Percentiles rank a stretch among this genome's conserved stretches.
phyloP scores from a whole-genome alignment of 352 stramenopile species.

The Globisporangium paroecandrum region DNA sequence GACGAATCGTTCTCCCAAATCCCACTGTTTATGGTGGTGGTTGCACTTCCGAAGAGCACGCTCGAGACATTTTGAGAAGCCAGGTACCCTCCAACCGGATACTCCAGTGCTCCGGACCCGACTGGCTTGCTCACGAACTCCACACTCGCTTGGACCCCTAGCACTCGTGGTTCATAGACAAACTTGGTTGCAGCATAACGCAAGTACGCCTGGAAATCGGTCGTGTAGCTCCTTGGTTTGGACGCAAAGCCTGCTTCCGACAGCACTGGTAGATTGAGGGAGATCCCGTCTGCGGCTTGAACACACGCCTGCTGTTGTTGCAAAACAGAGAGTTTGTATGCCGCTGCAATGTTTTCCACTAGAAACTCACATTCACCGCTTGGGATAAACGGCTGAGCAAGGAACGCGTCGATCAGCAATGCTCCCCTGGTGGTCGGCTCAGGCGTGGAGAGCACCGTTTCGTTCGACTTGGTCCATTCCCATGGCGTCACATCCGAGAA shows the following conservation, averaged over 20 bases:
- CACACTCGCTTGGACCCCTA: conserved; percentile 17
- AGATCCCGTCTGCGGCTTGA: conserved; percentile 14
- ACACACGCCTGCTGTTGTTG: conserved; percentile 26
- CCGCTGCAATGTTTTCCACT: conserved; percentile 22
- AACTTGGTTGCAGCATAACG: conserved; percentile 55
- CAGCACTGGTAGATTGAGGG: conserved; percentile 37
- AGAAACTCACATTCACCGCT: conserved; percentile 25
- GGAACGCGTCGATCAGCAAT: conserved; percentile 47
- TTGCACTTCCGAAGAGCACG: conserved; percentile 8
- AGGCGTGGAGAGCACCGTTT: conserved; percentile 8
- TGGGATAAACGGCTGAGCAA: conserved; percentile 41
- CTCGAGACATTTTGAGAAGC: conserved; percentile 1
- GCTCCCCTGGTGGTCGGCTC: conserved; percentile 25
- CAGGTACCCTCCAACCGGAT: conserved; percentile 27
- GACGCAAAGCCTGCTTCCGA: conserved; percentile 20
- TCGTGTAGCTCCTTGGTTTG: conserved; percentile 25
- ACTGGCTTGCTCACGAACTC: conserved; percentile 2
- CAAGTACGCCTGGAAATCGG: conserved; percentile 49
- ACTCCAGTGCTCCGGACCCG: conserved; percentile 7
- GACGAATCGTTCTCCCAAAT: conserved; percentile 20
- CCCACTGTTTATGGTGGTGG: background rate
- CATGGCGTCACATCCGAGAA: conserved; percentile 24
- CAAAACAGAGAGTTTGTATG: conserved; percentile 21
- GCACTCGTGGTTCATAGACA: conserved; percentile 38
- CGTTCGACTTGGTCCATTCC: conserved; percentile 22